These are phyloP conservation scores for Backusella tuberculispora DNA, from an alignment of 192 early-diverging fungal species.

Conservation along the genomic window DNA sequence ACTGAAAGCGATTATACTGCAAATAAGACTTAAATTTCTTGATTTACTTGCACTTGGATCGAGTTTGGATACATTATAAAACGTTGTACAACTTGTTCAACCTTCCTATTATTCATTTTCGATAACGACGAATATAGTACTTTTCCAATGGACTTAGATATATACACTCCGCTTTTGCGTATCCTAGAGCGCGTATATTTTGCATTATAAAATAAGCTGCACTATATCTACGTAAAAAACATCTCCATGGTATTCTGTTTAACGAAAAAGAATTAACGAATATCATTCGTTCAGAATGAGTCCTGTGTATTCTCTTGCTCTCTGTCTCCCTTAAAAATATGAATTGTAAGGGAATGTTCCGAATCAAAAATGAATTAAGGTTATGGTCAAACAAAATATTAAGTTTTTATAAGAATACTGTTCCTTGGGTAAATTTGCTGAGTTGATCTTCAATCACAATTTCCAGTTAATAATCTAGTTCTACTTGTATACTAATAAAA, in stretches of 20 bases:
- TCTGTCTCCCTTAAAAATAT: neutral
- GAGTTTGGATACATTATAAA: neutral
- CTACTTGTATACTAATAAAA: too few relatives aligned
- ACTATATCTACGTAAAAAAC: neutral
- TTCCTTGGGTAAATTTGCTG: neutral
- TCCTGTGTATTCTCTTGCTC: neutral
- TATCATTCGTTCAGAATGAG: neutral
- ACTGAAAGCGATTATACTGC: neutral
- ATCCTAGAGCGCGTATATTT: too few relatives aligned
- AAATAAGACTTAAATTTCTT: neutral
- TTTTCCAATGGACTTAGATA: too few relatives aligned
- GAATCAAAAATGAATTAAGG: neutral
- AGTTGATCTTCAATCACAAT: neutral
- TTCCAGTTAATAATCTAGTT: too few relatives aligned
- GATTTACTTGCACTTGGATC: neutral
- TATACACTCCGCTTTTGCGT: too few relatives aligned
- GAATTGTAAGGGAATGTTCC: neutral
- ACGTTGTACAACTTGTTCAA: neutral
- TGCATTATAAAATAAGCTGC: too few relatives aligned
- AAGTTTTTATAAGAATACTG: too few relatives aligned
- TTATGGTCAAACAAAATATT: neutral
- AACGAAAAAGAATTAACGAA: neutral
- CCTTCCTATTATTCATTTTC: neutral
- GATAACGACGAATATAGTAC: neutral
- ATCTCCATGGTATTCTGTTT: neutral